A percentile compares a stretch with the other conserved stretches of the same genome.
These are phyloP conservation scores for Rossbeevera mucosa DNA, from an alignment of 768 basidiomycete species.

Conservation along the genomic window DNA sequence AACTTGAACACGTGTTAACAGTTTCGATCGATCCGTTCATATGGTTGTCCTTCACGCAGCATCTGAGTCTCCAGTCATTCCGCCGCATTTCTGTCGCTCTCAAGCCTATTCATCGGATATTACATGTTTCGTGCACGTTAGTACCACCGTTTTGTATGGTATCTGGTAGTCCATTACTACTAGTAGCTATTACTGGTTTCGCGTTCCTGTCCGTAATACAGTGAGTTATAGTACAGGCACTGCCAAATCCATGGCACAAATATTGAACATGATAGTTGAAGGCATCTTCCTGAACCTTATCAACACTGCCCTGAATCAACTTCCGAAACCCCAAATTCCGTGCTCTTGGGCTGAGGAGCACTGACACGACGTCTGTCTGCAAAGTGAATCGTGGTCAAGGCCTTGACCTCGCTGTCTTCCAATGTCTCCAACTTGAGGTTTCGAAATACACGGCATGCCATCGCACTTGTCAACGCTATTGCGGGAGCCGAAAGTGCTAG, in stretches of 20 bases:
- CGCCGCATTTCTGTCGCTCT: neutral
- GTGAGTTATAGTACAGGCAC: neutral
- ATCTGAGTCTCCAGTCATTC: neutral
- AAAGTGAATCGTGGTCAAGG: slow-evolving; percentile 18
- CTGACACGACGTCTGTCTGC: neutral
- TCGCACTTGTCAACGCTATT: slow-evolving; percentile 28
- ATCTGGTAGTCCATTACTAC: neutral
- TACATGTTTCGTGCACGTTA: neutral
- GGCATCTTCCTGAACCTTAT: neutral
- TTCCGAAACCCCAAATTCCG: neutral
- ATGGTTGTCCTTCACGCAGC: neutral
- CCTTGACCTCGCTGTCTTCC: slow-evolving; percentile 5
- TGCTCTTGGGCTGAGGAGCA: neutral
- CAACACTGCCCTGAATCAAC: neutral
- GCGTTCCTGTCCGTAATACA: neutral
- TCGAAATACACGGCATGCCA: slow-evolving; percentile 35
- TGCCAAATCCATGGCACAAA: neutral
- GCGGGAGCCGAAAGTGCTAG: slow-evolving; percentile 25
- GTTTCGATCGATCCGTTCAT: neutral
- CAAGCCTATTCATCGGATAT: neutral
- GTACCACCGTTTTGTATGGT: slow-evolving; percentile 18
- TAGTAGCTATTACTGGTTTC: neutral
- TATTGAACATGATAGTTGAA: neutral
- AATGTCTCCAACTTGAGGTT: slow-evolving; percentile 26
- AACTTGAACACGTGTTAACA: slow-evolving; percentile 4